Conservation (phyloP, 148 eudicot species). For the Pouteria glomerata region DNA sequence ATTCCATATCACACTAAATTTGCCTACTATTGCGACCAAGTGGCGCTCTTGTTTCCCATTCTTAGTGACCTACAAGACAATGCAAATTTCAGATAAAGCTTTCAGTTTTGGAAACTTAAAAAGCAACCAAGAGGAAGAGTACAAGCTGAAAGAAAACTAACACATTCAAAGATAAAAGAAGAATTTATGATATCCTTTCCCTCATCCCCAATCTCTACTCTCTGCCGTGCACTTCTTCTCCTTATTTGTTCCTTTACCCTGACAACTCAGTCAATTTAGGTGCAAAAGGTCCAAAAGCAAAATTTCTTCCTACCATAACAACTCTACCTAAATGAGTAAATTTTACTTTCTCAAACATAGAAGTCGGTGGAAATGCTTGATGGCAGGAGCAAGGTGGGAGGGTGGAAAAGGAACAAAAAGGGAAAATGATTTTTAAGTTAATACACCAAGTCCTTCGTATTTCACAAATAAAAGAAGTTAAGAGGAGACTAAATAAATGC, state of each 20-base stretch:
- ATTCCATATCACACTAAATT: constrained; percentile 91
- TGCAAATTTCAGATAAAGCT: background rate
- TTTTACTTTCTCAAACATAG: background rate
- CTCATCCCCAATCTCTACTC: background rate
- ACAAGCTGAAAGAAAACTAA: background rate
- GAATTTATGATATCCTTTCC: background rate
- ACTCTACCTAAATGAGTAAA: background rate
- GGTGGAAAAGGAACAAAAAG: background rate
- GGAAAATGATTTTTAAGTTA: background rate
- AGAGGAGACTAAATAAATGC: background rate
- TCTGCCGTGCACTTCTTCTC: background rate
- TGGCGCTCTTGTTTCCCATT: constrained; percentile 90
- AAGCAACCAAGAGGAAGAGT: background rate
- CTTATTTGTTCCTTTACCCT: background rate
- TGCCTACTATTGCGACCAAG: constrained; percentile 81
- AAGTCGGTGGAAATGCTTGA: background rate
- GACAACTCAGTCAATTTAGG: background rate
- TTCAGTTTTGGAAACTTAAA: background rate
- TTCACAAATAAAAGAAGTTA: background rate
- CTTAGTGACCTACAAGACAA: constrained; percentile 67
- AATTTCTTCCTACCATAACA: background rate
- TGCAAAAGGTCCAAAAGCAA: background rate
- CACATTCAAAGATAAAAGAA: background rate
- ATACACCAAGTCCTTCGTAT: background rate
- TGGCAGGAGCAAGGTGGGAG: background rate